phyloP scores from a whole-genome alignment of 306 rosid species.

The Casuarina glauca region DNA sequence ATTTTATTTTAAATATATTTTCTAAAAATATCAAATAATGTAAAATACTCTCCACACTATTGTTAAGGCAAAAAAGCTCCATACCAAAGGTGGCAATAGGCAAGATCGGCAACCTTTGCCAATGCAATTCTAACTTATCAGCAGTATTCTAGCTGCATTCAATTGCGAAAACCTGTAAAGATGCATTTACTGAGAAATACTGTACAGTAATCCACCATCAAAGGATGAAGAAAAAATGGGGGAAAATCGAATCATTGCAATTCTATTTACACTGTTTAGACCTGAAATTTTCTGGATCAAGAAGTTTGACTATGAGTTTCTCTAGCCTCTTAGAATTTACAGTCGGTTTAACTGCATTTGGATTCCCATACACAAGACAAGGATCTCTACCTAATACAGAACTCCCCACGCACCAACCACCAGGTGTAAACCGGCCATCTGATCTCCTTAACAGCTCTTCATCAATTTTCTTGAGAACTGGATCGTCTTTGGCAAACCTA shows the following conservation, averaged over 20 bases:
- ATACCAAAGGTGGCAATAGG: no score
- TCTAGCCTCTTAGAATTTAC: slow-evolving; percentile 64
- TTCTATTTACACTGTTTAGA: slow-evolving; percentile 75
- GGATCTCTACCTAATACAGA: slow-evolving; percentile 41
- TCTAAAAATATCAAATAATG: no score
- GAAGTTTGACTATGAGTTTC: slow-evolving; percentile 64
- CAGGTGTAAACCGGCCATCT: slow-evolving; percentile 54
- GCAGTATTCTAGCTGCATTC: background rate
- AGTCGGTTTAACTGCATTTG: slow-evolving; percentile 61
- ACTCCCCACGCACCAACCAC: slow-evolving; percentile 71
- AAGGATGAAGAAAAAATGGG: background rate
- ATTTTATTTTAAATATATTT: no score
- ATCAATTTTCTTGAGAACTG: slow-evolving; percentile 70
- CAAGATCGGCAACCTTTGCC: background rate
- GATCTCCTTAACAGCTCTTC: slow-evolving; percentile 55
- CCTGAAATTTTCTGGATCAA: slow-evolving; percentile 77
- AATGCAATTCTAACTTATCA: background rate
- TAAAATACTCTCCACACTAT: no score
- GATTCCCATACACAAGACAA: slow-evolving; percentile 55
- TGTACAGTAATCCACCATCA: background rate
- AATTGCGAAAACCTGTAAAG: background rate
- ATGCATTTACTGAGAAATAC: background rate
- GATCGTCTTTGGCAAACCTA: slow-evolving; percentile 56
- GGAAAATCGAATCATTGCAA: background rate
- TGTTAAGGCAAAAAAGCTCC: no score